Conservation (phyloP, 192 early-diverging fungal species). For the Obelidium mucronatum region DNA sequence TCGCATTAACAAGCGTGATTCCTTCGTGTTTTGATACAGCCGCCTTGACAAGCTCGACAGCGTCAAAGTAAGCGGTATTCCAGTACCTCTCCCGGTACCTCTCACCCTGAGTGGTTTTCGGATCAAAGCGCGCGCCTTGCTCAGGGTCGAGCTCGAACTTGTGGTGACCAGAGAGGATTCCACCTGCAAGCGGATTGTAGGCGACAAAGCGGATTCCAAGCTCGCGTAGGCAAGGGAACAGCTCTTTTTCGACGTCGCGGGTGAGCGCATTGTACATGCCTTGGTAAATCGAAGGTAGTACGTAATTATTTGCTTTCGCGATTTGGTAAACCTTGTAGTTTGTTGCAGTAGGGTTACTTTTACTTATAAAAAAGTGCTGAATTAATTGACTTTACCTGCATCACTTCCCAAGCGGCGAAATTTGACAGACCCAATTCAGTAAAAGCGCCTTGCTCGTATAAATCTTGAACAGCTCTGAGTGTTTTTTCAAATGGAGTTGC, state of each 20-base stretch:
- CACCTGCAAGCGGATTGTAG: conserved; percentile 28
- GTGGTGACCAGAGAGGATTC: conserved; percentile 7
- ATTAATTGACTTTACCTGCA: conserved; percentile 31
- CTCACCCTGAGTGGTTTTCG: conserved; percentile 26
- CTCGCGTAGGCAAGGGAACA: conserved; percentile 66
- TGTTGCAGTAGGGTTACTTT: too few species aligned
- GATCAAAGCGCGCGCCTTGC: conserved; percentile 24
- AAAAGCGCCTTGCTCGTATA: conserved; percentile 60
- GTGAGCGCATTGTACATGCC: conserved; percentile 47
- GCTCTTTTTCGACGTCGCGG: conserved; percentile 49
- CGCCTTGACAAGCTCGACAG: conserved; percentile 54
- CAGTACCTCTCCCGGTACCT: conserved; percentile 23
- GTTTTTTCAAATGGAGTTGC: conserved; percentile 59
- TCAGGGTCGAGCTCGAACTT: conserved; percentile 9
- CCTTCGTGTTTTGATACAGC: conserved; percentile 38
- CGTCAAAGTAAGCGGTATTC: conserved; percentile 5
- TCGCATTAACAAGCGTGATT: conserved; percentile 42
- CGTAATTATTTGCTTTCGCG: conserved; percentile 51
- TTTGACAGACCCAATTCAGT: conserved; percentile 43
- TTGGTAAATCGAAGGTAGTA: conserved; percentile 56
- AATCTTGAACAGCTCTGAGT: conserved; percentile 58
- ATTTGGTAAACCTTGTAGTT: conserved; percentile 49
- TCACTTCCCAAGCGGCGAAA: conserved; percentile 53
- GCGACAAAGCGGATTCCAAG: conserved; percentile 66
- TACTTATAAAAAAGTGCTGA: too few species aligned